phyloP scores from a whole-genome alignment of 2,329 filamentous ascomycete genomes.

The Cladophialophora chaetospira region DNA sequence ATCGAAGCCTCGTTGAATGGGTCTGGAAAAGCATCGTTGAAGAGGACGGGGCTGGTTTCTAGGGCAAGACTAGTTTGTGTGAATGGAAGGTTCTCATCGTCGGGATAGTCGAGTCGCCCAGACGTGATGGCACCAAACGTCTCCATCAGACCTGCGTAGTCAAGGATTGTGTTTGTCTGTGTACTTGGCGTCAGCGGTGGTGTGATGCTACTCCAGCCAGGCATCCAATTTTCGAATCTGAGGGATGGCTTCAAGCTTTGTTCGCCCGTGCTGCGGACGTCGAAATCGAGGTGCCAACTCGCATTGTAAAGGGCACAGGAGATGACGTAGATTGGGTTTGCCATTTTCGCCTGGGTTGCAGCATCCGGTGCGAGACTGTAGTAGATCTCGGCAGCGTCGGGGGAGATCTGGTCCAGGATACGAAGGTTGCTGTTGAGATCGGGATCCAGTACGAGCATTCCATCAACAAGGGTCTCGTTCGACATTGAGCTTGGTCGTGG shows the following conservation, averaged over 20 bases:
- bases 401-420: slow-evolving; percentile 9
- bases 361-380: slow-evolving; percentile 2
- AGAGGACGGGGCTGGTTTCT: slow-evolving; percentile 6
- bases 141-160: slow-evolving; percentile 7
- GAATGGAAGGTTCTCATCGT: background rate
- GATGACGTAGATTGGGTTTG: slow-evolving; percentile 1
- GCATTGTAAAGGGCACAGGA: slow-evolving; percentile 1
- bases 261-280: slow-evolving; percentile 7
- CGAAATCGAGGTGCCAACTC: slow-evolving; percentile 1
- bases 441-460: background rate
- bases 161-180: background rate
- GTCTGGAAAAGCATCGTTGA: slow-evolving; percentile 3
- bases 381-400: slow-evolving; percentile 7
- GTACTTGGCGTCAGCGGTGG: background rate
- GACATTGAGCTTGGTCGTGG: background rate
- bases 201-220: slow-evolving; percentile 8
- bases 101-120: background rate
- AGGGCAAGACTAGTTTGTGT: slow-evolving; percentile 4
- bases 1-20: slow-evolving; percentile 1
- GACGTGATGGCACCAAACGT: slow-evolving; percentile 7
- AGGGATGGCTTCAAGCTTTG: background rate
- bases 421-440: slow-evolving; percentile 5
- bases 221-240: slow-evolving; percentile 10
- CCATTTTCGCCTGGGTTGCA: background rate
- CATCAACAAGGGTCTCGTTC: background rate